These are phyloP conservation scores for Pseudocercospora pini-densiflorae DNA, from an alignment of 2,329 filamentous ascomycete species.

Conservation along the genomic window DNA sequence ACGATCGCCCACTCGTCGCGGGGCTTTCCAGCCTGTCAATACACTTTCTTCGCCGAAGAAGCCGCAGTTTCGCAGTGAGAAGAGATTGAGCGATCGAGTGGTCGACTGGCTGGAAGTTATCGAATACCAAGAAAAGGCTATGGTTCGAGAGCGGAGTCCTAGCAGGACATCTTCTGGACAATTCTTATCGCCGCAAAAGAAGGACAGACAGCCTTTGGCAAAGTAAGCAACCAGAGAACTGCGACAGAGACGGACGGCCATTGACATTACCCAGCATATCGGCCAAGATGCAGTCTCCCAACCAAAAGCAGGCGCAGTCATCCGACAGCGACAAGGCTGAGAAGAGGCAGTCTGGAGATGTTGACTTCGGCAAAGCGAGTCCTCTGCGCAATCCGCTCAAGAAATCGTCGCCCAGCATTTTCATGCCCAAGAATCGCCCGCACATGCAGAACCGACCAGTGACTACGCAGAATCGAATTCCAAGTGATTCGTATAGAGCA, in stretches of 20 bases:
- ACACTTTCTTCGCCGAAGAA: slow-evolving; percentile 29
- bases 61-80: slow-evolving; percentile 19
- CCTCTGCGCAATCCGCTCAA: slow-evolving; percentile 55
- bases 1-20: slow-evolving; percentile 14
- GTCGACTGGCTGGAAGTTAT: slow-evolving; percentile 14
- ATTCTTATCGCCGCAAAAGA: slow-evolving; percentile 29
- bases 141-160: slow-evolving; percentile 33
- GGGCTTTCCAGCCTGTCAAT: slow-evolving; percentile 27
- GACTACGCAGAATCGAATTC: slow-evolving; percentile 16
- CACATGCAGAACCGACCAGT: slow-evolving; percentile 17
- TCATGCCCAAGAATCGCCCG: slow-evolving; percentile 32
- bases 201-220: slow-evolving; percentile 31
- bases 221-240: slow-evolving; percentile 23
- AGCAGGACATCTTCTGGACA: slow-evolving; percentile 29
- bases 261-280: slow-evolving; percentile 30
- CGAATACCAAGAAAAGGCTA: slow-evolving; percentile 10
- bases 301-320: slow-evolving; percentile 22
- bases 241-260: not conserved
- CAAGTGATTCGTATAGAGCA: slow-evolving; percentile 15
- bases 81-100: slow-evolving; percentile 1
- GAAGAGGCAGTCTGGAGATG: slow-evolving; percentile 29
- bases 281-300: slow-evolving; percentile 39
- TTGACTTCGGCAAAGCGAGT: slow-evolving; percentile 64
- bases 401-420: slow-evolving; percentile 34
- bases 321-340: slow-evolving; percentile 23